Evolutionary conservation across 768 basidiomycete species (phyloP), one percentile per base, ranked within the genome.

Genomic region (Cystobasidium tubakii): DNA sequence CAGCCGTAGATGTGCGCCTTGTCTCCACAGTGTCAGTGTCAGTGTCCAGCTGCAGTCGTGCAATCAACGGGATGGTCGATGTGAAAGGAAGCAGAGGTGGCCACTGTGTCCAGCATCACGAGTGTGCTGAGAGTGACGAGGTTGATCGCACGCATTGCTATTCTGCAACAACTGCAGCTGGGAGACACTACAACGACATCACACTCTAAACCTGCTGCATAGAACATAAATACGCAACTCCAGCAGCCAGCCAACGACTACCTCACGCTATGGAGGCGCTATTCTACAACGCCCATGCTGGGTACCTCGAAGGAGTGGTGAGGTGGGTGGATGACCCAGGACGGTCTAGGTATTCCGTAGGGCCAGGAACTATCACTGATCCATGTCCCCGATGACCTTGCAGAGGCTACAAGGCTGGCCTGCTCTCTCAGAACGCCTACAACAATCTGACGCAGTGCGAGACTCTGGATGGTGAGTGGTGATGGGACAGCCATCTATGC

Each of bases 371-470:
- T n/a, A n/a, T n/a, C n/a, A n/a, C n/a, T n/a, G n/a, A n/a, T n/a
- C n/a, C n/a, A n/a, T n/a, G n/a, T n/a, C n/a, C n/a, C n/a, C n/a
- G n/a, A n/a, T n/a, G n/a, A n/a, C n/a, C n/a, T n/a, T n/a, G n/a
- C 34, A 84, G 95, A 76, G 96, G 96, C 10, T 97, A 93, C 87
- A 95, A 92, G 82, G 87, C 90, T 55, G 94, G 92, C 31, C 88
- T 97, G 74, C 86, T 99, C 55, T 89, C 88, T 62, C 91, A 92
- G 81, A 86, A 84, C 78, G 91, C 95, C 81, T 99, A 98, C 82
- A 85, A 88, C 79, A 97, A 92, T 82, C 83, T 99, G 81, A 90
- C 90, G 2, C 96, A 99, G 82, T 98, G 96, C 86, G 96, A 99
- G 83, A 91, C 87, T 31, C 86, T 98, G 34, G 96, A 98, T 84